Evolutionary conservation across 2,329 filamentous ascomycete genomes (phyloP).

Genomic region (Stromatinia cepivora): DNA sequence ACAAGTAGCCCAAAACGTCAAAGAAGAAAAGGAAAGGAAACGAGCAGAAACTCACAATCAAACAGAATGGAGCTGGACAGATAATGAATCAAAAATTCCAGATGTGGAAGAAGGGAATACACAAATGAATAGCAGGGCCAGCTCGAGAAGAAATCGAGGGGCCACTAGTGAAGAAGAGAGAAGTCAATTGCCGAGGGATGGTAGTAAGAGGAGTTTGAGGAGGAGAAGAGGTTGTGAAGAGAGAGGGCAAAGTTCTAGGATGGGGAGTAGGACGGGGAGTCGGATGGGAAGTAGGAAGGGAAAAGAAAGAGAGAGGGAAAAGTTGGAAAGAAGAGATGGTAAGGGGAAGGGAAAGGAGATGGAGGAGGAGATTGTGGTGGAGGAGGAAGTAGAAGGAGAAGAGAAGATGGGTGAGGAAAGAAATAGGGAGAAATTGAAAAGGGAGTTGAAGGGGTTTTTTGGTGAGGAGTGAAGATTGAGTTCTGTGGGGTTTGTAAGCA

Average conservation of each 20-base stretch:
- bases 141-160: not conserved
- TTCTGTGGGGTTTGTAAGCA: too few species aligned
- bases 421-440: constrained; percentile 30
- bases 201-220: constrained; percentile 27
- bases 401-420: constrained; percentile 24
- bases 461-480: constrained; percentile 24
- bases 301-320: constrained; percentile 19
- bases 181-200: not conserved
- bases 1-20: constrained; percentile 8
- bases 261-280: constrained; percentile 1
- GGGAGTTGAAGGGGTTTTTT: constrained; percentile 33
- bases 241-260: not conserved
- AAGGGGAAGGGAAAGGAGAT: constrained; percentile 1
- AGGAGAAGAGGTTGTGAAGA: constrained; percentile 24
- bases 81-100: constrained; percentile 10
- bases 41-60: not conserved
- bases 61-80: not conserved
- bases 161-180: not conserved
- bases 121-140: too few species aligned
- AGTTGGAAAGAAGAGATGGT: not conserved
- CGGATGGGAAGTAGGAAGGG: constrained; percentile 5
- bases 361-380: not conserved
- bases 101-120: not conserved
- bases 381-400: not conserved
- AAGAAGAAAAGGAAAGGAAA: constrained; percentile 4